phyloP scores from a whole-genome alignment of 345 rosid species.

The Euphorbia tirucalli region DNA sequence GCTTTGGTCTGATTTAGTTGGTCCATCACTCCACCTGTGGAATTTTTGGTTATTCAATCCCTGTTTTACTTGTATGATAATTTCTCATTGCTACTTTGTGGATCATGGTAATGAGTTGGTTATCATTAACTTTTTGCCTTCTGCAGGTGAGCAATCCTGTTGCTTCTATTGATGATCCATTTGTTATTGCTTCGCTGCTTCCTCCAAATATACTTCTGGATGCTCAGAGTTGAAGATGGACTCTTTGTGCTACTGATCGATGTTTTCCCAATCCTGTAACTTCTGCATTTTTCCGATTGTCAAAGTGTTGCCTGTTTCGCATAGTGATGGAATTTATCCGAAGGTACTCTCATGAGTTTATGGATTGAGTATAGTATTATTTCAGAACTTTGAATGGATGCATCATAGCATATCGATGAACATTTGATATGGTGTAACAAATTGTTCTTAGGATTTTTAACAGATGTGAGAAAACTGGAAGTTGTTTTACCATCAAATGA shows the following conservation, averaged over 20 bases:
- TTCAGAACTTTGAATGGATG: not conserved
- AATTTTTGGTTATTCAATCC: not conserved
- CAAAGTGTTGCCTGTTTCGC: constrained; percentile 86
- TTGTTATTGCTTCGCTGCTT: constrained; percentile 85
- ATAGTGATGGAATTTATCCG: constrained; percentile 95
- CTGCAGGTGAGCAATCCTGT: constrained; percentile 94
- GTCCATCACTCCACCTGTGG: not conserved
- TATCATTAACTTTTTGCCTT: not conserved
- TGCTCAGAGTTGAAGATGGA: constrained; percentile 75
- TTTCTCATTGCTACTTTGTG: not conserved
- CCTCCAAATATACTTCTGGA: constrained; percentile 79
- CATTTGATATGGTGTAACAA: too few relatives aligned
- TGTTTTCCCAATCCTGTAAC: constrained; percentile 95
- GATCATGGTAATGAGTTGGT: constrained; percentile 3
- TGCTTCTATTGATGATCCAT: constrained; percentile 92
- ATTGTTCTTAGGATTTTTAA: too few relatives aligned
- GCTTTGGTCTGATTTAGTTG: not conserved
- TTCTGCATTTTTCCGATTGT: constrained; percentile 80
- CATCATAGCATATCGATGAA: too few relatives aligned
- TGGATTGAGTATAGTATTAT: not conserved
- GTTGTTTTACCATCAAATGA: too few relatives aligned
- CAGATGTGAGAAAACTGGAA: too few relatives aligned
- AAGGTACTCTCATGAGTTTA: constrained; percentile 46
- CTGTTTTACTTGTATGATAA: not conserved
- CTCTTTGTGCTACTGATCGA: too few relatives aligned